Evolutionary conservation across 1,284 basidiomycete genomes (phyloP).

Genomic region (Trametes sp.): DNA sequence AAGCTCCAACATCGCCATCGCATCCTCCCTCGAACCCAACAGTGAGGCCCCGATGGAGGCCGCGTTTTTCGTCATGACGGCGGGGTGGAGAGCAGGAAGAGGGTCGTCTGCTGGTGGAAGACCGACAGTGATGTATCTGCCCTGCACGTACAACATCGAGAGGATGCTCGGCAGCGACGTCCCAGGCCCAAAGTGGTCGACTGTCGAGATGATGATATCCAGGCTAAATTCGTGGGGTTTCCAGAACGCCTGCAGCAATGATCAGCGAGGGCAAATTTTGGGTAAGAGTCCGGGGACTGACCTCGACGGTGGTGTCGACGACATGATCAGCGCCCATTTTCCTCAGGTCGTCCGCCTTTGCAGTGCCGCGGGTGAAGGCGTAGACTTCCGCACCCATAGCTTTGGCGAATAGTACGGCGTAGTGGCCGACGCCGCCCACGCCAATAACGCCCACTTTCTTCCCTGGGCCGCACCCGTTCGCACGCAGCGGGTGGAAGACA

Average conservation of each 20-base stretch:
- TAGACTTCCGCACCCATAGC: constrained; percentile 58
- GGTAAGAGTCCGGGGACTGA: background rate
- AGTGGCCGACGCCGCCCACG: constrained; percentile 61
- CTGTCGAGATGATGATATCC: constrained; percentile 69
- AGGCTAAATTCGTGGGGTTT: constrained; percentile 54
- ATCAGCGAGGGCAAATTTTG: background rate
- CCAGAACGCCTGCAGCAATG: constrained; percentile 47
- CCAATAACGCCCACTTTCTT: constrained; percentile 75
- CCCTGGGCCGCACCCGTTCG: constrained; percentile 67
- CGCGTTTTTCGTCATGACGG: constrained; percentile 49
- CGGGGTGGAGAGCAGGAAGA: constrained; percentile 47
- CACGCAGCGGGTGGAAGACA: constrained; percentile 68
- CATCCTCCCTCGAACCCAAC: constrained; percentile 72
- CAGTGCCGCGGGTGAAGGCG: constrained; percentile 67
- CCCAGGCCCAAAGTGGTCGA: constrained; percentile 37
- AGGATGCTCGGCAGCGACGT: constrained; percentile 50
- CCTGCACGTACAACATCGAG: constrained; percentile 58
- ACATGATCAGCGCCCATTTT: constrained; percentile 67
- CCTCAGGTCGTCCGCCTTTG: constrained; percentile 68
- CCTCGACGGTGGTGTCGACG: constrained; percentile 47
- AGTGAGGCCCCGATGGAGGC: constrained; percentile 51
- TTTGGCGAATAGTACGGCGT: constrained; percentile 37
- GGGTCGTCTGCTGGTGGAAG: constrained; percentile 52
- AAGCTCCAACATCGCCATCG: constrained; percentile 65
- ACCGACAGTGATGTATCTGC: constrained; percentile 61